These are phyloP conservation scores for Ustilago curta DNA, from an alignment of 1,284 basidiomycete genomes.

Conservation along the genomic window DNA sequence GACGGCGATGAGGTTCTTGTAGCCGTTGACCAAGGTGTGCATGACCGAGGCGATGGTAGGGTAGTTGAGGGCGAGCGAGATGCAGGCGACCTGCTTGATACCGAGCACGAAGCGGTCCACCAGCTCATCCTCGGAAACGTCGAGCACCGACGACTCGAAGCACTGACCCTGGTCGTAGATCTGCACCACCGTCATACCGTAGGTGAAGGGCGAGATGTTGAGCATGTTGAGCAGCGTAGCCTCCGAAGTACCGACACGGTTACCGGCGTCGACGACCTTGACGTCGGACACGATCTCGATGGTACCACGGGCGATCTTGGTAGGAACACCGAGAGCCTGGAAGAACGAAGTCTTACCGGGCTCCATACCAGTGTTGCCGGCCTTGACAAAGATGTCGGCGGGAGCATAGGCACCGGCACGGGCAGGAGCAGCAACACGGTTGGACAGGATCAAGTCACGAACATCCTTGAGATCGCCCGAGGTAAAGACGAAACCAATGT, in stretches of 20 bases:
- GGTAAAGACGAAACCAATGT: slow-evolving; percentile 99
- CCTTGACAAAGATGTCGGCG: slow-evolving; percentile 89
- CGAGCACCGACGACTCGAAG: slow-evolving; percentile 88
- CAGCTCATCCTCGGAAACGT: slow-evolving; percentile 90
- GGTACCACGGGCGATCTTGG: slow-evolving; percentile 99
- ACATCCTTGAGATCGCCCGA: slow-evolving; percentile 91
- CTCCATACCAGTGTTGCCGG: slow-evolving; percentile 99
- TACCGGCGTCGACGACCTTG: slow-evolving; percentile 91
- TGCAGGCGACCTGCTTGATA: slow-evolving; percentile 93
- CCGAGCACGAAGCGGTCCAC: slow-evolving; percentile 89
- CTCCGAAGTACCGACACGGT: slow-evolving; percentile 95
- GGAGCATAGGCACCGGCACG: slow-evolving; percentile 97
- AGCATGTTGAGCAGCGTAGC: slow-evolving; percentile 99
- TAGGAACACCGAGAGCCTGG: slow-evolving; percentile 99
- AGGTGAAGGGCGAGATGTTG: slow-evolving; percentile 87
- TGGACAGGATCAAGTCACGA: slow-evolving; percentile 89
- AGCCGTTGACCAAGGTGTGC: slow-evolving; percentile 96
- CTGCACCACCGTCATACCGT: slow-evolving; percentile 91
- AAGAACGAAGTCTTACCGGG: slow-evolving; percentile 83
- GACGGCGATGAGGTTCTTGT: slow-evolving; percentile 94
- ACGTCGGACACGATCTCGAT: slow-evolving; percentile 99
- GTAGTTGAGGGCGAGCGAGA: slow-evolving; percentile 94
- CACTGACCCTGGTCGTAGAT: slow-evolving; percentile 66
- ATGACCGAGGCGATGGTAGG: slow-evolving; percentile 93
- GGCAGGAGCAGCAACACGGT: slow-evolving; percentile 98